phyloP scores from a whole-genome alignment of 2,329 filamentous ascomycete species.

The Colletotrichum sp. region DNA sequence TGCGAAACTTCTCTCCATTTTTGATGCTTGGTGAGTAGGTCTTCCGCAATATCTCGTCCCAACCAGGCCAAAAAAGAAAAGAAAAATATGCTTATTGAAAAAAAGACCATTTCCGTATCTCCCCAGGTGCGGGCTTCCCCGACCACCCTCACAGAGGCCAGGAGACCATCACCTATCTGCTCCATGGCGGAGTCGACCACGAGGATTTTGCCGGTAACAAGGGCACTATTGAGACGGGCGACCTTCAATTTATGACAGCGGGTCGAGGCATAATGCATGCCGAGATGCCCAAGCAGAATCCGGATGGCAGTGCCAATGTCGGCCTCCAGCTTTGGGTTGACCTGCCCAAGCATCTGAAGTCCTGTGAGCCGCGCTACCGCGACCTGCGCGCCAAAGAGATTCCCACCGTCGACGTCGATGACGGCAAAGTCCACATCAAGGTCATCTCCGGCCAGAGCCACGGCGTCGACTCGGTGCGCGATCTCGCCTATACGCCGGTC shows the following conservation, averaged over 20 bases:
- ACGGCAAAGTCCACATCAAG: conserved; percentile 78
- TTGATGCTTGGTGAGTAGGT: conserved; percentile 89
- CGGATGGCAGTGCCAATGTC: conserved; percentile 77
- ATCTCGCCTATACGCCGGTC: conserved; percentile 95
- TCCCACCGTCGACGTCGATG: conserved; percentile 72
- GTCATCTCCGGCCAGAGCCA: conserved; percentile 88
- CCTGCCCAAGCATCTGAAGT: conserved; percentile 79
- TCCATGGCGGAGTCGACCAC: conserved; percentile 86
- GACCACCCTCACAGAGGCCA: conserved; percentile 87
- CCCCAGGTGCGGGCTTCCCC: conserved; percentile 83
- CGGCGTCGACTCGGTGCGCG: conserved; percentile 84
- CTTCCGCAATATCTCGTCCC: conserved; percentile 50
- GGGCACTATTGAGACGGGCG: conserved; percentile 84
- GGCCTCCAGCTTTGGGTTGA: conserved; percentile 98
- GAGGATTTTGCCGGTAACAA: conserved; percentile 89
- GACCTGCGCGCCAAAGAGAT: conserved; percentile 83
- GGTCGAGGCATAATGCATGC: conserved; percentile 91
- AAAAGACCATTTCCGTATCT: conserved; percentile 84
- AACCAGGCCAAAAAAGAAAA: too few species aligned
- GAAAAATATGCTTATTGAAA: conserved; percentile 72
- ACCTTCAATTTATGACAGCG: conserved; percentile 98
- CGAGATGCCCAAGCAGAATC: conserved; percentile 86
- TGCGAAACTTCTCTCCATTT: conserved; percentile 90
- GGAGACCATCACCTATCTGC: conserved; percentile 86
- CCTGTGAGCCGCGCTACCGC: conserved; percentile 89